Evolutionary conservation across 495 filamentous ascomycete genomes (phyloP), one percentile per base, ranked within the genome.

Genomic region (Halenospora varia): DNA sequence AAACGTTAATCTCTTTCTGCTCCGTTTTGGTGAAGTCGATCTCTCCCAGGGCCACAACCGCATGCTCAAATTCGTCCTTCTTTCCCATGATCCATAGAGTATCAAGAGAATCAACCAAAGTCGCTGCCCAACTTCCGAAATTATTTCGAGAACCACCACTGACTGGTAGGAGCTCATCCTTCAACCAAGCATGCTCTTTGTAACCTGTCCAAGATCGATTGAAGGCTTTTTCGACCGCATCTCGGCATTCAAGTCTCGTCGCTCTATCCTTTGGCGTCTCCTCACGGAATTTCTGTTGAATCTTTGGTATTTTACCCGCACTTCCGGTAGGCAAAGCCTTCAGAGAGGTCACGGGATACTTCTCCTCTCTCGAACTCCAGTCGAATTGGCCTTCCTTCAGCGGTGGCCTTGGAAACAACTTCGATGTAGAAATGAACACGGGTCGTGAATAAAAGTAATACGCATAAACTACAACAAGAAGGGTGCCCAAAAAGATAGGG

Each of bases 21-120:
- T 80, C 80, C 40, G 81, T 87, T 13, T 86, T 88, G 2, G 89
- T 96, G 62, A 98, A 98, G 70, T 97, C 89, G 59, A 97, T 93
- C 53, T 85, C 78, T 56, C 79, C 78, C 40, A 96, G 83, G 22
- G 80, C 83, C 51, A 86, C 73, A 8, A 92, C 77, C 10, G 91
- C 93, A 51, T 91, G 86, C 50, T 91, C 82, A 68, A 97, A 98
- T 62, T 97, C 92, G 9, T 88, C 77, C 68, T 88, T 85, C 72
- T 97, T 64, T 11, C 83, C 91, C 91, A 97, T 96, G 53, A 98
- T 93, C 90, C 90, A 97, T 11, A 98, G 73, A 0, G 92, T 95
- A 70, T 98, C 94, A 55, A 62, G 62, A 10, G 85, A 72, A 74
- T 98, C 94, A 2, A 98, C 91, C 60, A 98, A 68, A 0, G 93